Conservation (phyloP, 2,329 filamentous ascomycete species). For the Arthrobotrys sinensis region DNA sequence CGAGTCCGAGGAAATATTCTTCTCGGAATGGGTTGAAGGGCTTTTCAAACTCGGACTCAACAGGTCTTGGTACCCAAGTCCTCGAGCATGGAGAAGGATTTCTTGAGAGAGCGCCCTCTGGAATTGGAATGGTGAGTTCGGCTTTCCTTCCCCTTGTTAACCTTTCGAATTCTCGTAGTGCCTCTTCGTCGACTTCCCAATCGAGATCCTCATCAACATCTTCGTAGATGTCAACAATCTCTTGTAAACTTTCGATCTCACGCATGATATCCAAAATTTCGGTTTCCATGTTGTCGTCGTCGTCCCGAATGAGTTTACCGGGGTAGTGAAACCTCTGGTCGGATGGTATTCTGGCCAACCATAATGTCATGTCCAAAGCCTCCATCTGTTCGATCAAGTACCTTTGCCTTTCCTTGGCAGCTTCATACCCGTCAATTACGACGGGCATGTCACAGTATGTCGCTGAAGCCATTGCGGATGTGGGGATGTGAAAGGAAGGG, state of each 20-base stretch:
- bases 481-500: conserved; percentile 24
- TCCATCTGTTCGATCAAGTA: conserved; percentile 61
- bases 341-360: conserved; percentile 60
- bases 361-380: conserved; percentile 60
- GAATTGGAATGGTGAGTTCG: conserved; percentile 53
- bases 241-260: conserved; percentile 56
- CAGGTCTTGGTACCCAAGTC: conserved; percentile 44
- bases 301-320: conserved; percentile 44
- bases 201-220: conserved; percentile 57
- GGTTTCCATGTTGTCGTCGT: conserved; percentile 61
- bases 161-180: conserved; percentile 47
- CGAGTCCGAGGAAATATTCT: conserved; percentile 54
- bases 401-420: conserved; percentile 58
- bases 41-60: conserved; percentile 24
- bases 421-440: conserved; percentile 56
- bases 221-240: conserved; percentile 58
- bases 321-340: conserved; percentile 57
- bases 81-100: conserved; percentile 58
- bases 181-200: conserved; percentile 52
- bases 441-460: conserved; percentile 52
- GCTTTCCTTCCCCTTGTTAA: conserved; percentile 47
- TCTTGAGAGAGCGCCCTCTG: conserved; percentile 44
- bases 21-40: conserved; percentile 59
- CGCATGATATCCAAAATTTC: conserved; percentile 60
- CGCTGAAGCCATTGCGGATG: conserved; percentile 54